Evolutionary conservation across 225 moss, liverwort and hornwort genomes (phyloP).

Genomic region (Climacium dendroides): DNA sequence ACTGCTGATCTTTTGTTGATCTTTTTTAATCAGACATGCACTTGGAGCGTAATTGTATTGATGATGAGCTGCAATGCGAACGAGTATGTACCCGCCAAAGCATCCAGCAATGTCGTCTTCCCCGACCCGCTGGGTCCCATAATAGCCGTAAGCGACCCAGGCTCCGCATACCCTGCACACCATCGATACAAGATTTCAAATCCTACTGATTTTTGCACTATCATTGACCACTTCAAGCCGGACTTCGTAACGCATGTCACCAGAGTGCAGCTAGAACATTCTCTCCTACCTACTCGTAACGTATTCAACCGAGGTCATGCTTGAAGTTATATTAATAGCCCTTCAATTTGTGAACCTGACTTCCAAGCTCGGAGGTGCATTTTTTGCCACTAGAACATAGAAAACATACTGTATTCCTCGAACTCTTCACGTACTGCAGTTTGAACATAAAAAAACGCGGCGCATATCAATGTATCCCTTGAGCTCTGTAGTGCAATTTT

Average conservation of each 20-base stretch:
- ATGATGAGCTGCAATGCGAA: not conserved
- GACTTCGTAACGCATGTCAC: not conserved
- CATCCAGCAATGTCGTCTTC: slow-evolving; percentile 58
- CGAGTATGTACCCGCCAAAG: slow-evolving; percentile 29
- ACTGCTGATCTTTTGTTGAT: not conserved
- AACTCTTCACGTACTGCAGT: not conserved
- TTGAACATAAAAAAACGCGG: not conserved
- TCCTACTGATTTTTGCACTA: not conserved
- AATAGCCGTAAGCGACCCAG: slow-evolving; percentile 51
- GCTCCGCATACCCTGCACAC: slow-evolving; percentile 52
- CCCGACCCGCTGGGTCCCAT: slow-evolving; percentile 70
- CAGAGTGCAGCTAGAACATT: not conserved
- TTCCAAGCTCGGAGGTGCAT: not conserved
- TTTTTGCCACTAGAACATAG: not conserved
- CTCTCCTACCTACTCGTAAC: not conserved
- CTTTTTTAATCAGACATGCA: not conserved
- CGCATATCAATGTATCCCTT: not conserved
- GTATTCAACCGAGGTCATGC: not conserved
- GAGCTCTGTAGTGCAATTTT: not conserved
- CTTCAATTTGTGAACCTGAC: not conserved
- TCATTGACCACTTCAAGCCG: not conserved
- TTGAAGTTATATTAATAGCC: not conserved
- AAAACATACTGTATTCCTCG: not conserved
- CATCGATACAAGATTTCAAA: not conserved
- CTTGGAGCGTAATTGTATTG: not conserved